These are phyloP conservation scores for Eucalyptus pauciflora DNA, from an alignment of 345 rosid species.

Conservation along the genomic window DNA sequence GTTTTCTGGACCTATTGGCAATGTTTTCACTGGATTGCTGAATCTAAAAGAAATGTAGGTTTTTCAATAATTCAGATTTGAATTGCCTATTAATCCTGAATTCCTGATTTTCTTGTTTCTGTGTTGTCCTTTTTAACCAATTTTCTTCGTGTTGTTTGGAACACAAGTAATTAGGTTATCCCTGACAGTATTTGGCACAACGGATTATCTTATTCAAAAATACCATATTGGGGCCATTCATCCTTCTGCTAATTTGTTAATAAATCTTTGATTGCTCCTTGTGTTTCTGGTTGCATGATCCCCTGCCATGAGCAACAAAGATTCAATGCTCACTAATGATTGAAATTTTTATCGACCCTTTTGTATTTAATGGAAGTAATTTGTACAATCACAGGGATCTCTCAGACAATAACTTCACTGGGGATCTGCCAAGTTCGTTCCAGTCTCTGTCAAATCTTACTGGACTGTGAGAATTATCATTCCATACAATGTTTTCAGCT, in stretches of 20 bases:
- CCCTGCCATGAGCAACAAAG: neutral
- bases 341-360: neutral
- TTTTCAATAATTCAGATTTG: neutral
- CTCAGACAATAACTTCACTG: conserved; percentile 64
- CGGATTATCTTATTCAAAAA: neutral
- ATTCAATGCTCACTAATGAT: neutral
- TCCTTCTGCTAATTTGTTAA: neutral
- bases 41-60: conserved; percentile 69
- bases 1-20: conserved; percentile 75
- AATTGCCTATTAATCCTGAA: neutral
- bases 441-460: conserved; percentile 56
- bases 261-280: neutral
- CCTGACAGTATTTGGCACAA: neutral
- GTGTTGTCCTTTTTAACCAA: neutral
- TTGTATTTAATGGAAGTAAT: neutral
- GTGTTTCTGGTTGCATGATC: neutral
- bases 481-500: neutral
- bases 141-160: neutral
- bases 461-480: conserved; percentile 44
- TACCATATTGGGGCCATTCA: neutral
- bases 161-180: neutral
- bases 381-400: conserved; percentile 51
- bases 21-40: conserved; percentile 59
- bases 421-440: conserved; percentile 88
- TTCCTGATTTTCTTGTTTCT: neutral